A percentile compares a stretch with the other conserved stretches of the same genome.
These are phyloP conservation scores for Entoloma clypeatum DNA, from an alignment of 1,284 basidiomycete genomes.

Conservation along the genomic window DNA sequence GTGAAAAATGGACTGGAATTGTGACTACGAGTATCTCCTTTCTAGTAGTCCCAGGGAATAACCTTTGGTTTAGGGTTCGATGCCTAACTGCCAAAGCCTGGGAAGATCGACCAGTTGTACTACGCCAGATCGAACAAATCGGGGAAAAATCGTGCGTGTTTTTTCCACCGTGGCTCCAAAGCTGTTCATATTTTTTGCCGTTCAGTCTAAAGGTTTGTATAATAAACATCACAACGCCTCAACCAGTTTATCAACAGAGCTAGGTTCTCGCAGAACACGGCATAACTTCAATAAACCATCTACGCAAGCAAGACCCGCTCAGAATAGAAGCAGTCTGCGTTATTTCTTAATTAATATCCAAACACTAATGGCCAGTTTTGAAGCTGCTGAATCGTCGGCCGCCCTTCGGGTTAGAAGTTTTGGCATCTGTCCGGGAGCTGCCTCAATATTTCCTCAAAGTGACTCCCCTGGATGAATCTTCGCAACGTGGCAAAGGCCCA, in stretches of 20 bases:
- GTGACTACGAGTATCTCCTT: conserved; percentile 35
- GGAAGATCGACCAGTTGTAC: conserved; percentile 78
- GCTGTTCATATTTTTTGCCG: background rate
- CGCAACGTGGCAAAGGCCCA: conserved; percentile 44
- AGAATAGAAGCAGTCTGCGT: conserved; percentile 58
- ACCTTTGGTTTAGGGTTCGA: conserved; percentile 45
- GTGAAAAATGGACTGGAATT: conserved; percentile 70
- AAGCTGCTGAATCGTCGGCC: conserved; percentile 74
- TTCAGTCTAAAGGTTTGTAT: conserved; percentile 50
- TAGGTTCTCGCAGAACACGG: conserved; percentile 73
- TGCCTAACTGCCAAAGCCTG: conserved; percentile 77
- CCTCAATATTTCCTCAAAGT: conserved; percentile 59
- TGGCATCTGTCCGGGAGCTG: conserved; percentile 57
- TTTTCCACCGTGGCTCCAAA: conserved; percentile 2
- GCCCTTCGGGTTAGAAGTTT: conserved; percentile 67
- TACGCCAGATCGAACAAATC: conserved; percentile 77
- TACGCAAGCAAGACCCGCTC: conserved; percentile 53
- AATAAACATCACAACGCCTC: background rate
- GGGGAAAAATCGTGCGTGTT: conserved; percentile 78
- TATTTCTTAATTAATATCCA: background rate
- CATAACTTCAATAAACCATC: conserved; percentile 55
- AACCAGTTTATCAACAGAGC: conserved; percentile 1
- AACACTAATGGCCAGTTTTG: conserved; percentile 7
- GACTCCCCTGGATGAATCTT: conserved; percentile 39
- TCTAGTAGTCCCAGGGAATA: conserved; percentile 11